Base-by-base conservation (phyloP, 208 protist species). In the Naegleria gruberi region DNA sequence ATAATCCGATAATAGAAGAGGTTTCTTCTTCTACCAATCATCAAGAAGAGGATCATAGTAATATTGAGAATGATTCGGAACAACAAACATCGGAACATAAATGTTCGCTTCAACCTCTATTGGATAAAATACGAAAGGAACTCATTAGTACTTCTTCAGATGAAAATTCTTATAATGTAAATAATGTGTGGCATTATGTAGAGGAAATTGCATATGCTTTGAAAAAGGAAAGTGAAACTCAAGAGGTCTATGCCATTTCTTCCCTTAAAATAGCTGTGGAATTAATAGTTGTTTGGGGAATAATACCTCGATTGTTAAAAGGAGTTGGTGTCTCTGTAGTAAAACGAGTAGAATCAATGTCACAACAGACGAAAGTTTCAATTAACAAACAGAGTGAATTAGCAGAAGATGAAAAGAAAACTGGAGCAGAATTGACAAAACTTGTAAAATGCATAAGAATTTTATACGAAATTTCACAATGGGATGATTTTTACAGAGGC, bases 201-300 rank as follows among this genome's bases (percentile, higher is more conserved):
- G 51, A 65, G 30, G 30, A 65, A 65, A 65, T 65, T 65, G 15
- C 19, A 3, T 23, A 65, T 30, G 51, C 30, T 23, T 37, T 77
- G 30, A 77, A 77, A 30, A 37, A 77, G 1, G 30, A 77, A 77
- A 77, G 34, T 37, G 30, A 77, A 77, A 3, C 5, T n/a, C 30
- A 77, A 7, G 65, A 77, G 34, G 65, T 77, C 51, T 41, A 55
- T 30, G 44, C 41, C 10, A 34, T 87, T 41, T 55, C 43, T 6
- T 37, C 19, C 40, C 6, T 55, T 40, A 87, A 87, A 40, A 87
- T 40, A 40, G 23, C 7, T 57, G 6, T 87, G 12, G 83, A 87
- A 40, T 87, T 87, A 41, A 87, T 87, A 57, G 83, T 87, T 55
- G 83, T 87, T 6, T 87, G 41, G 41, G 83, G 83, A 55, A 87